These are phyloP conservation scores for Keithomyces neogunnii DNA, from an alignment of 2,329 filamentous ascomycete genomes.

Conservation along the genomic window DNA sequence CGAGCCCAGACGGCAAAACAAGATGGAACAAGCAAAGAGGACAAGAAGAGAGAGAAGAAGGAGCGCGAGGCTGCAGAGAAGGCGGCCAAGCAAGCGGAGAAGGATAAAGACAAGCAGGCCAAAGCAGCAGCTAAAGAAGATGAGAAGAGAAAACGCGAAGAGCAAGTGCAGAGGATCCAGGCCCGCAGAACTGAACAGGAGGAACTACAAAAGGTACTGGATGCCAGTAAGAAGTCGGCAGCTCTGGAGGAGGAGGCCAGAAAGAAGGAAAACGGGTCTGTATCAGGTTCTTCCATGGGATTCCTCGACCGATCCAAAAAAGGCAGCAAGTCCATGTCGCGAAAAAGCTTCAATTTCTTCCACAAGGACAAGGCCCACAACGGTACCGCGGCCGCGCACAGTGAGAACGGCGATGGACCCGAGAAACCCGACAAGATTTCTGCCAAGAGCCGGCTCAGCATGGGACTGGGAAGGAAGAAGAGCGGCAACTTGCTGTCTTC, in stretches of 20 bases:
- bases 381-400: slow-evolving; percentile 15
- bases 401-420: slow-evolving; percentile 20
- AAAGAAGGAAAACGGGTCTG: slow-evolving; percentile 28
- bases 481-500: slow-evolving; percentile 38
- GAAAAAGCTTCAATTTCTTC: slow-evolving; percentile 64
- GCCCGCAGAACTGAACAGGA: slow-evolving; percentile 48
- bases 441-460: slow-evolving; percentile 55
- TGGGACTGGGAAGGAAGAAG: slow-evolving; percentile 63
- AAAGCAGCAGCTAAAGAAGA: slow-evolving; percentile 31
- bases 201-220: slow-evolving; percentile 54
- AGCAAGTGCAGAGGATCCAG: slow-evolving; percentile 45
- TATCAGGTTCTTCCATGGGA: slow-evolving; percentile 28
- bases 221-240: slow-evolving; percentile 56
- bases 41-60: slow-evolving; percentile 60
- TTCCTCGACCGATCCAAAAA: slow-evolving; percentile 60
- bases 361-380: slow-evolving; percentile 39
- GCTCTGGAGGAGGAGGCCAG: slow-evolving; percentile 39
- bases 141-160: slow-evolving; percentile 33
- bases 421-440: slow-evolving; percentile 40
- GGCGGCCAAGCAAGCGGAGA: slow-evolving; percentile 43
- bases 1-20: slow-evolving; percentile 17
- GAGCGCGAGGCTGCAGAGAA: slow-evolving; percentile 51
- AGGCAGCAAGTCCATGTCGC: slow-evolving; percentile 70
- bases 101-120: slow-evolving; percentile 29
- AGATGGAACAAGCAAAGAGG: slow-evolving; percentile 44